Percentiles rank a stretch among this genome's conserved stretches.
phyloP scores from a whole-genome alignment of 768 basidiomycete species.

The Clathrus columnatus region DNA sequence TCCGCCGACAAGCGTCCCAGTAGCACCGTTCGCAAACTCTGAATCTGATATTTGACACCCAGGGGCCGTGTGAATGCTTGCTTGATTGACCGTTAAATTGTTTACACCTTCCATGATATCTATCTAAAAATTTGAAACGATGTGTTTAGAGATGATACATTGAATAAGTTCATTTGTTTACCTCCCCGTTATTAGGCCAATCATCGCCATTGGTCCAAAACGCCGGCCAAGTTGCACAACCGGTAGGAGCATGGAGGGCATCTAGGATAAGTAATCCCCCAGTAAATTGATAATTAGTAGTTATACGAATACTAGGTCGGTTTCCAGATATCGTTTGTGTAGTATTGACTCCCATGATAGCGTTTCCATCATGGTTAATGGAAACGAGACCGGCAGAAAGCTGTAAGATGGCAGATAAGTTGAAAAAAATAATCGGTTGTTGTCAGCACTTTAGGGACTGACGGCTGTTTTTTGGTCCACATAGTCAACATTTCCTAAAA shows the following conservation, averaged over 20 bases:
- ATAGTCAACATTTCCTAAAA: slow-evolving; percentile 8
- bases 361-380: slow-evolving; percentile 64
- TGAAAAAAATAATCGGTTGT: slow-evolving; percentile 1
- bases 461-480: slow-evolving; percentile 9
- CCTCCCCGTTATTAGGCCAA: slow-evolving; percentile 32
- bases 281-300: slow-evolving; percentile 48
- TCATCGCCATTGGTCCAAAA: slow-evolving; percentile 45
- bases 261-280: slow-evolving; percentile 74
- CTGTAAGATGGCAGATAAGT: slow-evolving; percentile 23
- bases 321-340: slow-evolving; percentile 60
- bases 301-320: slow-evolving; percentile 73
- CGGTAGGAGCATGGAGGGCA: slow-evolving; percentile 81
- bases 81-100: slow-evolving; percentile 73
- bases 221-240: slow-evolving; percentile 82
- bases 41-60: slow-evolving; percentile 56
- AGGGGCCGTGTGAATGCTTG: slow-evolving; percentile 67
- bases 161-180: neutral
- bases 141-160: neutral
- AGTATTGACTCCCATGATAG: slow-evolving; percentile 84
- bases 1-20: slow-evolving; percentile 57
- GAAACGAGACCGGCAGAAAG: slow-evolving; percentile 49
- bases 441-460: neutral
- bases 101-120: slow-evolving; percentile 82
- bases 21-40: slow-evolving; percentile 29
- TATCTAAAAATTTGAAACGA: slow-evolving; percentile 43